Percentiles rank a stretch among this genome's conserved stretches.
phyloP scores from a whole-genome alignment of 108 stramenopile genomes.

The Pseudonitzschia pungens region DNA sequence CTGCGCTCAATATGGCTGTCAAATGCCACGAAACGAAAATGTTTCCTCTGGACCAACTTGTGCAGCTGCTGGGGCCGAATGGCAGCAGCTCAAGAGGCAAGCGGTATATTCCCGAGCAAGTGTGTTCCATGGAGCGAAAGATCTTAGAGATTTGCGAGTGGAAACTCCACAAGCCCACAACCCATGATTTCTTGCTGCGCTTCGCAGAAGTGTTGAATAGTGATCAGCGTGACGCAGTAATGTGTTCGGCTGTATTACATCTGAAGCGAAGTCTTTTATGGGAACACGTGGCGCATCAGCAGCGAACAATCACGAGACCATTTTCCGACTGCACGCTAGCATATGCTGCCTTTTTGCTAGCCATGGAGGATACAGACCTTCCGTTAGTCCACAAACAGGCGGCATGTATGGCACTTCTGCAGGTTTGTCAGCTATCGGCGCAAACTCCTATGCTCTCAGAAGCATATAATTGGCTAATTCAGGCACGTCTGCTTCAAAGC shows the following conservation, averaged over 20 bases:
- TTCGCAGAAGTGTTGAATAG: background rate
- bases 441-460: constrained; percentile 1
- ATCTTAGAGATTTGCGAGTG: constrained; percentile 5
- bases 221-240: background rate
- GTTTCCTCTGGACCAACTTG: constrained; percentile 19
- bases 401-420: background rate
- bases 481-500: background rate
- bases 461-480: constrained; percentile 16
- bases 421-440: constrained; percentile 4
- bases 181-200: constrained; percentile 6
- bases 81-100: background rate
- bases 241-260: background rate
- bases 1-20: constrained; percentile 7
- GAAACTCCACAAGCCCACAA: constrained; percentile 15
- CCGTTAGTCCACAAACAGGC: constrained; percentile 7
- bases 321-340: constrained; percentile 1
- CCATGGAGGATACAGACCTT: constrained; percentile 9
- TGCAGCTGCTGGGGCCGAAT: background rate
- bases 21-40: constrained; percentile 24
- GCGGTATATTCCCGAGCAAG: constrained; percentile 1
- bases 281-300: constrained; percentile 14
- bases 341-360: constrained; percentile 13
- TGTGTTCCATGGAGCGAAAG: constrained; percentile 10
- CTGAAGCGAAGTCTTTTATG: constrained; percentile 2
- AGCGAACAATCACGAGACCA: background rate